phyloP scores from a whole-genome alignment of 148 eudicot species.

The Amaranthus hypochondriacus region DNA sequence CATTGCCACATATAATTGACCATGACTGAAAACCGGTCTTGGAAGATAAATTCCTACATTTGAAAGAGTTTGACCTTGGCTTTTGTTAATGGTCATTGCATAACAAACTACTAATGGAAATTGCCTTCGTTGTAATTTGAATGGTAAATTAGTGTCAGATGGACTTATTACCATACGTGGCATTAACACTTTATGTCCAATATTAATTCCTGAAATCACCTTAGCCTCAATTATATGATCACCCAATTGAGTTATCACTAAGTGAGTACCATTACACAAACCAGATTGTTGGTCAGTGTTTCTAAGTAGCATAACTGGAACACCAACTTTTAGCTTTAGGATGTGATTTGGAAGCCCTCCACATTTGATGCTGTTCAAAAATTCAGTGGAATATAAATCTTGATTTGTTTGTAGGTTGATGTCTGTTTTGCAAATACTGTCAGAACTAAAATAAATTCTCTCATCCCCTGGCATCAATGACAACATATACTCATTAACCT shows the following conservation, averaged over 20 bases:
- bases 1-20: too few relatives aligned
- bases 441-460: neutral
- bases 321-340: conserved; percentile 3
- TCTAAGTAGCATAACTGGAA: conserved; percentile 6
- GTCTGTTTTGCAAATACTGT: neutral
- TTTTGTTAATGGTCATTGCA: neutral
- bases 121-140: neutral
- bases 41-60: too few relatives aligned
- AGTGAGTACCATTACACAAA: neutral
- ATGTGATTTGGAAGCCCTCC: neutral
- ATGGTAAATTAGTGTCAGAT: neutral
- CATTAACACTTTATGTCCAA: conserved; percentile 4
- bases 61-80: too few relatives aligned
- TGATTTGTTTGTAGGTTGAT: neutral
- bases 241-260: neutral
- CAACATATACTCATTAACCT: neutral
- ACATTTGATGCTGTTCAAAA: conserved; percentile 6
- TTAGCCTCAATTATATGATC: neutral
- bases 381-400: neutral
- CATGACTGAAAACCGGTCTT: too few relatives aligned
- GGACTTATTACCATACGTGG: conserved; percentile 3
- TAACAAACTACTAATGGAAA: neutral
- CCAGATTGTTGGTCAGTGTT: neutral
- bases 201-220: neutral
- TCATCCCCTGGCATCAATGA: neutral